Evolutionary conservation across 352 stramenopile species (phyloP), one percentile per base, ranked within the genome.

Genomic region (Globisporangium solare): DNA sequence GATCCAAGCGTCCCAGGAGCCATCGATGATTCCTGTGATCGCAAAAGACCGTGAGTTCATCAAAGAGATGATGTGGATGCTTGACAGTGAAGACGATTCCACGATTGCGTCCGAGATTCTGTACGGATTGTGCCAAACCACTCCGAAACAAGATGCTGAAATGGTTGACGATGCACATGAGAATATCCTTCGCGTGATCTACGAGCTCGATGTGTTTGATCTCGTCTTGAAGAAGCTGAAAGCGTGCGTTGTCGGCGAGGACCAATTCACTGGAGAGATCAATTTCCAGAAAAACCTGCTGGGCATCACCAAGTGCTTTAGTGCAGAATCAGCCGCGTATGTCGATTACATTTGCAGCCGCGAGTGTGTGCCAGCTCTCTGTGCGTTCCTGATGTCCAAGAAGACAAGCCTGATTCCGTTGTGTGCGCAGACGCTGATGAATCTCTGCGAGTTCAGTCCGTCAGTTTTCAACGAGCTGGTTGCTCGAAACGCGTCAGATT

Each of bases 281-380:
- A 86, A 80, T 14, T 92, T 87, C 51, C 81, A 92, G 64, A 80
- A 77, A 54, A 88, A 83, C 53, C 47, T 93, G 22, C 62, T 93
- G 31, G 73, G 77, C 21, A 91, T 93, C 56, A 73, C 73, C 20
- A 92, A 87, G 67, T 87, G 70, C 58, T 92, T 85, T 54, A 90
- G 78, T 20, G 74, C 80, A 1, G 64, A 74, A 32, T 83, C 79
- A 0, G 70, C 67, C 11, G 66, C 61, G 13, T 87, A 85, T 42
- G 77, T 68, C 20, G 77, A 87, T 41, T 77, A 79, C 58, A 87
- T 87, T 64, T 84, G 74, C 52, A 74, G 70, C 13, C 62, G 64
- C 31, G 69, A 71, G n/a, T 83, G 73, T 21, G 73, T 85, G 7
- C 64, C 70, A 8, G 76, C 71, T 17, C 62, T 87, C 2, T 86